Conservation (phyloP, 1,284 basidiomycete genomes). For the Tilletia caries region DNA sequence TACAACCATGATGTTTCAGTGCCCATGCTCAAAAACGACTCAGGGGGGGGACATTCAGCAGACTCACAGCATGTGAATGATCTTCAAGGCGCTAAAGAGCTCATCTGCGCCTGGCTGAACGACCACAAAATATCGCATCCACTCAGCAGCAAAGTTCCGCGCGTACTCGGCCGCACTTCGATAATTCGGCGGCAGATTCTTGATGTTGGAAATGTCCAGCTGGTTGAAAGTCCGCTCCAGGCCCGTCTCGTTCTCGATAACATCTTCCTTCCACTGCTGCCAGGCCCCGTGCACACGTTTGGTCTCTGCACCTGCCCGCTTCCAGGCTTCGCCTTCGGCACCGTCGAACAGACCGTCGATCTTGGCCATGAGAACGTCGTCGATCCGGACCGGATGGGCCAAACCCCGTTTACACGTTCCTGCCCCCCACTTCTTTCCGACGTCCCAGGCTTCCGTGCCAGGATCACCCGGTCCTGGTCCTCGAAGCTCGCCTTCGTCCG, state of each 20-base stretch:
- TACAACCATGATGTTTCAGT: too few relatives aligned
- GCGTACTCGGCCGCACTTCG: conserved; percentile 29
- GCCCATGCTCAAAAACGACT: too few relatives aligned
- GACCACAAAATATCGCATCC: conserved; percentile 5
- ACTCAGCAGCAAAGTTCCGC: not conserved
- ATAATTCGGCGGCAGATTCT: conserved; percentile 44
- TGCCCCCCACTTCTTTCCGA: conserved; percentile 52
- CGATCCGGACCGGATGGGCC: conserved; percentile 42
- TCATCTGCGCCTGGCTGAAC: conserved; percentile 4
- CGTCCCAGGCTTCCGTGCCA: conserved; percentile 48
- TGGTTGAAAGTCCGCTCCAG: conserved; percentile 38
- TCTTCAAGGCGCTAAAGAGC: not conserved
- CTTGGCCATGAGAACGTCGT: conserved; percentile 26
- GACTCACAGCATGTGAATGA: conserved; percentile 1
- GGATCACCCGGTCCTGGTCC: conserved; percentile 47
- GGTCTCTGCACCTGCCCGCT: conserved; percentile 42
- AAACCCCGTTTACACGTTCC: conserved; percentile 52
- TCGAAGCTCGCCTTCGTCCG: conserved; percentile 42
- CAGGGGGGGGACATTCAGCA: too few relatives aligned
- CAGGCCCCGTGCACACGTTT: conserved; percentile 34
- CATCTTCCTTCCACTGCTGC: conserved; percentile 46
- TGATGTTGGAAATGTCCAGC: conserved; percentile 41
- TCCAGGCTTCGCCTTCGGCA: conserved; percentile 35
- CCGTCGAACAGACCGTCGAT: conserved; percentile 42
- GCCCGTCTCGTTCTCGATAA: conserved; percentile 50